Conservation (phyloP, 495 filamentous ascomycete genomes). For the Evernia prunastri region DNA sequence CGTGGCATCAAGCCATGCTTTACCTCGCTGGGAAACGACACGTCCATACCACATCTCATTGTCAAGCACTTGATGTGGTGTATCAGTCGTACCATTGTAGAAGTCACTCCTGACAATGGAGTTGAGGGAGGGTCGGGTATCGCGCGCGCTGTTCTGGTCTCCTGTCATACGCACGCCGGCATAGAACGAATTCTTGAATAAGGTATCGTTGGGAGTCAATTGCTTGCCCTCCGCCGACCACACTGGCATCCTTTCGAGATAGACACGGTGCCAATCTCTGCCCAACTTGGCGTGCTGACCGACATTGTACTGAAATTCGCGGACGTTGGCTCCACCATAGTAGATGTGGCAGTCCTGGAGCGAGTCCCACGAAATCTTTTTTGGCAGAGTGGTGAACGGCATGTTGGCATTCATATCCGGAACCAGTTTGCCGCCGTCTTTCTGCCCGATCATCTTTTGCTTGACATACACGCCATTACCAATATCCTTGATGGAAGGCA, state of each 20-base stretch:
- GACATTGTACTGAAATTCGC: background rate
- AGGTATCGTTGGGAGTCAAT: background rate
- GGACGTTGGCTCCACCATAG: background rate
- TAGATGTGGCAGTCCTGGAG: background rate
- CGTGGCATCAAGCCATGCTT: background rate
- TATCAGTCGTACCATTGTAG: too few species aligned
- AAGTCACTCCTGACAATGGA: too few species aligned
- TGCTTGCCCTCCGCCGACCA: background rate
- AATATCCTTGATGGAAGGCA: background rate
- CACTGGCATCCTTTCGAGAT: background rate
- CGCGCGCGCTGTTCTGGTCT: too few species aligned
- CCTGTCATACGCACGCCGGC: background rate
- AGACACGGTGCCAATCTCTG: background rate
- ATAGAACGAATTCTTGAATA: background rate
- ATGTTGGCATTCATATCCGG: background rate
- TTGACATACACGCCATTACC: background rate
- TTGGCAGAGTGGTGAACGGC: background rate
- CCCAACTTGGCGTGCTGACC: background rate
- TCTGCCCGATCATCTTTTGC: too few species aligned
- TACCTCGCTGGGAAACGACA: background rate
- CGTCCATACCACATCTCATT: too few species aligned
- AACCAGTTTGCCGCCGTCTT: background rate
- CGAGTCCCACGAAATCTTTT: background rate
- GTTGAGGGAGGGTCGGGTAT: too few species aligned
- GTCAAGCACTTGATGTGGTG: too few species aligned